Base-by-base conservation (phyloP, 2,329 filamentous ascomycete species). In the Periconia sp. region DNA sequence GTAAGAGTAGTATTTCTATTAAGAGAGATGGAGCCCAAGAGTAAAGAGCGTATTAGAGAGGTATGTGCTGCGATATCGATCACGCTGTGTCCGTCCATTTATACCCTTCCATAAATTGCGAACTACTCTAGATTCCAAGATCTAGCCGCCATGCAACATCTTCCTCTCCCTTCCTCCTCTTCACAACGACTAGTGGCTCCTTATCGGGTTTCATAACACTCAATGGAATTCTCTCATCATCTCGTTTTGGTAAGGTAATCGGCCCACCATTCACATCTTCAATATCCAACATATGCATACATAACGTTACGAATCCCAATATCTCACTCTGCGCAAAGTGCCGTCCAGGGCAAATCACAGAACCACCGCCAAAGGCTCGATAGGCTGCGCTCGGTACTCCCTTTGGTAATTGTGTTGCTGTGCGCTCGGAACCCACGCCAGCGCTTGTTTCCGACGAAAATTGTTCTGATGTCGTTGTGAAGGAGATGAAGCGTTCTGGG, bases 401-500 rank as follows among this genome's bases (percentile, higher is more conserved):
- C 8, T 50, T 45, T 13, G 50, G 49, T 5, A 46, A 36, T 12
- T 33, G 22, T 4, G 41, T 42, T n/a, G 52, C 46, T 9, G 48
- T 50, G 21, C 13, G n/a, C 18, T 43, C 26, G n/a, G 35, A 29
- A n/a, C 32, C 19, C 3, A 9, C n/a, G 3, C 13, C 19, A n/a
- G 24, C n/a, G n/a, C 21, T 16, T 9, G 43, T 41, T 8, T 33
- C 16, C 6, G 46, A 25, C 7, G 44, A 45, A 17, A 46, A 45
- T 32, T 49, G 41, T 35, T 46, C 43, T 7, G 36, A 40, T 7
- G 39, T 32, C n/a, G 38, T 44, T 5, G 37, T 40, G 10, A 21
- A 15, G 11, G 42, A 40, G 0, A 74, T 55, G 54, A 77, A 78
- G 3, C 73, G 69, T 4, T 39, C 11, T 0, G 73, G 65, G 21